Evolutionary conservation across 2,329 filamentous ascomycete species (phyloP), one percentile per base, ranked within the genome.

Genomic region (Talaromyces piceae): DNA sequence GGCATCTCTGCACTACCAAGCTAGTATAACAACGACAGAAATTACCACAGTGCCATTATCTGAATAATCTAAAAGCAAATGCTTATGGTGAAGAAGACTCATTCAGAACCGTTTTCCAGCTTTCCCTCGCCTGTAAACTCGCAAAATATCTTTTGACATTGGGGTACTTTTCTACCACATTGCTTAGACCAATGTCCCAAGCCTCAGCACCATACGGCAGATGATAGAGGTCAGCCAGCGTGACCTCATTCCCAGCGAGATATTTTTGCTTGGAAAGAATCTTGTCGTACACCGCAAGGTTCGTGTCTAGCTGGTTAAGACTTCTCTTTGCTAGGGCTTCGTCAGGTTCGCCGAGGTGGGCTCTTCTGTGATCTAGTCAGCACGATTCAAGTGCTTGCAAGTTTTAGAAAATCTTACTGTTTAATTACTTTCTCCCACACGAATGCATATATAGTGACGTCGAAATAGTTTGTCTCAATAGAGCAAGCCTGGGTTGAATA

Each of bases 391-490:
- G 11, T 8, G 5, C 4, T 6, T 16, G 18, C 18, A 16, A 18
- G n/a, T 13, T 6, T 6, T 18, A 18, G 8, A 3, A n/a, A 16
- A 37, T 16, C n/a, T 18, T 8, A 37, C 31, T 37, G 31, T 30
- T 58, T 59, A 44, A 56, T 55, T 23, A 58, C 45, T 26, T 57
- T 58, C 45, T 59, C 57, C 31, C 43, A 56, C 3, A 52, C 55
- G 33, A 56, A 51, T n/a, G 30, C 41, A 5, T 47, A 56, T 1
- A 47, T 52, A 4, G 47, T n/a, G 7, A 54, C 48, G 44, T 58
- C 51, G 23, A 59, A 65, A 52, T 63, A 65, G 31, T 45, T 52
- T 27, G 53, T 43, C 51, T 67, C 64, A 33, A 61, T 45, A 25
- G 63, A 63, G 43, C 55, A 12, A 28, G 61, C 63, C 57, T 65